A percentile compares a stretch with the other conserved stretches of the same genome.
phyloP scores from a whole-genome alignment of 352 stramenopile species.

The Globisporangium megalacanthum region DNA sequence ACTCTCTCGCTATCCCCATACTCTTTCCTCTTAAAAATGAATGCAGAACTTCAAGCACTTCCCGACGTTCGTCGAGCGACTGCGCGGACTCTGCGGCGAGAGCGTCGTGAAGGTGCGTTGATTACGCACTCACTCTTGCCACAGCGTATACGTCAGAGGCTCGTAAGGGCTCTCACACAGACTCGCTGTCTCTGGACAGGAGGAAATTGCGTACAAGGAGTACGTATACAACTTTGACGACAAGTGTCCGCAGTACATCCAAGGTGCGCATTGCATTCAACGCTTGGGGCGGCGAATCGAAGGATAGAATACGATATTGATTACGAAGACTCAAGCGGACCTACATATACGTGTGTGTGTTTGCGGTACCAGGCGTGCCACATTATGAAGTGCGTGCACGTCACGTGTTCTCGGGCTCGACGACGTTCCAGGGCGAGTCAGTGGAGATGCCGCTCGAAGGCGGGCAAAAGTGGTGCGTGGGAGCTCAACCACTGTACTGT shows the following conservation, averaged over 20 bases:
- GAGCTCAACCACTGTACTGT: neutral
- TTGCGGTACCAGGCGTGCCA: slow-evolving; percentile 42
- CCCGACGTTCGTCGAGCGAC: slow-evolving; percentile 72
- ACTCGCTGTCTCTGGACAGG: slow-evolving; percentile 19
- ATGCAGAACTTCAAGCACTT: slow-evolving; percentile 78
- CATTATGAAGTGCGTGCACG: slow-evolving; percentile 80
- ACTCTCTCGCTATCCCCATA: neutral
- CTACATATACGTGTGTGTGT: too few species aligned
- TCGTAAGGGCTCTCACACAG: neutral
- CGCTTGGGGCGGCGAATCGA: too few species aligned
- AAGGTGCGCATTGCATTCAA: slow-evolving; percentile 22
- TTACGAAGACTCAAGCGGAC: neutral
- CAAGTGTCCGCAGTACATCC: slow-evolving; percentile 83
- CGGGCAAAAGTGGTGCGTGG: slow-evolving; percentile 69
- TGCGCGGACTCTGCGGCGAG: slow-evolving; percentile 69
- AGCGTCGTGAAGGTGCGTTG: slow-evolving; percentile 70
- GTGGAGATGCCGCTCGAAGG: slow-evolving; percentile 72
- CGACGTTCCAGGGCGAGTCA: slow-evolving; percentile 71
- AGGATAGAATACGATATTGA: neutral
- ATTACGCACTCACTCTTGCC: neutral
- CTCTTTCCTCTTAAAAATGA: neutral
- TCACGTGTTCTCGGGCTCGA: slow-evolving; percentile 77
- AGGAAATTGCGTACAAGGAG: slow-evolving; percentile 86
- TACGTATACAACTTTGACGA: slow-evolving; percentile 89
- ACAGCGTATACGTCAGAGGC: neutral